Percentiles rank a stretch among this genome's conserved stretches.
phyloP scores from a whole-genome alignment of 2,329 filamentous ascomycete species.

The Fusarium sp. region DNA sequence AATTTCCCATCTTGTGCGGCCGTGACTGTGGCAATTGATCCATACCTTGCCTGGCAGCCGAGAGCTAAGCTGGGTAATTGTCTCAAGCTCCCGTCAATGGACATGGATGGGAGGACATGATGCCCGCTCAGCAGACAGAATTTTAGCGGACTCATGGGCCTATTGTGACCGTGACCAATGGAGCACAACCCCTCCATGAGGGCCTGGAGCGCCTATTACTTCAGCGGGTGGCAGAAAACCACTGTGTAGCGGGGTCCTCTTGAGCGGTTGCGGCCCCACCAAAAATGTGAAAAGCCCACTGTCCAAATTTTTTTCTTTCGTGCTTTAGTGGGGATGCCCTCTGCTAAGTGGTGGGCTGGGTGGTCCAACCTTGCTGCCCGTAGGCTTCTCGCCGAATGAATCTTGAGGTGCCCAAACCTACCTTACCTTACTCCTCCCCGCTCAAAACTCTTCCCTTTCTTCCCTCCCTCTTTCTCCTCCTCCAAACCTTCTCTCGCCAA shows the following conservation, averaged over 20 bases:
- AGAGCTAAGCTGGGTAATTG: background rate
- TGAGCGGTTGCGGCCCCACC: constrained; percentile 18
- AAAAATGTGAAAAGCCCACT: constrained; percentile 26
- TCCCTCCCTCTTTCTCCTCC: constrained; percentile 27
- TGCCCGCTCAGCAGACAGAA: constrained; percentile 32
- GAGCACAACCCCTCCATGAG: constrained; percentile 21
- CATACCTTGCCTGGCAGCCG: background rate
- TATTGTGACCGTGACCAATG: constrained; percentile 25
- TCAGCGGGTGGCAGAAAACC: constrained; percentile 11
- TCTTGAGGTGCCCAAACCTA: constrained; percentile 27
- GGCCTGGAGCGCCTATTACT: constrained; percentile 35
- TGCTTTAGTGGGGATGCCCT: constrained; percentile 12
- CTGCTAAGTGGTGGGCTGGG: constrained; percentile 18
- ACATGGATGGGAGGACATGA: background rate
- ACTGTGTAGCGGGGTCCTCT: constrained; percentile 22
- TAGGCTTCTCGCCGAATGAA: constrained; percentile 34
- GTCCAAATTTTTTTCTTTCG: constrained; percentile 39
- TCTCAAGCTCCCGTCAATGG: background rate
- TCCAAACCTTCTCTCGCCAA: constrained; percentile 40
- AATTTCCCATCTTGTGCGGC: constrained; percentile 34
- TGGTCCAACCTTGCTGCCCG: constrained; percentile 27
- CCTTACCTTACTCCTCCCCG: constrained; percentile 41
- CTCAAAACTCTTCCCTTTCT: constrained; percentile 38
- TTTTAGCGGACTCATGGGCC: constrained; percentile 35
- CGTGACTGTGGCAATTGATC: constrained; percentile 25